These are phyloP conservation scores for Russula olivacea DNA, from an alignment of 768 basidiomycete genomes.

Conservation along the genomic window DNA sequence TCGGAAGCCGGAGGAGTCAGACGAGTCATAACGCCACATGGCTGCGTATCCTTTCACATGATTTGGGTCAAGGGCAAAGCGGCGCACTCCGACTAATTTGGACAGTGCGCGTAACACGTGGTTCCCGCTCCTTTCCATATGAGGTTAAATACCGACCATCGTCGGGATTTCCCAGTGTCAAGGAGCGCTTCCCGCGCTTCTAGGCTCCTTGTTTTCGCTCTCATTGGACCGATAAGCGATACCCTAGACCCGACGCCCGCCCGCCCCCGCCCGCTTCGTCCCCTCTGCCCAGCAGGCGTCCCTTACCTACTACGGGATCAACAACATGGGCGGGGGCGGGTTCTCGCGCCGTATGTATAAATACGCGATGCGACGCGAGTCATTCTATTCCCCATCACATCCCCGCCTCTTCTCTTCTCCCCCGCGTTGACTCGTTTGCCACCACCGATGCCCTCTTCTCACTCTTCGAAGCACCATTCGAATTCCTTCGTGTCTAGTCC, in stretches of 20 bases:
- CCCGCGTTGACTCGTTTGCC: slow-evolving; percentile 7
- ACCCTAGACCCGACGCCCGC: neutral
- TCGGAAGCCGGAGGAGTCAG: too few species aligned
- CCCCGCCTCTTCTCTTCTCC: neutral
- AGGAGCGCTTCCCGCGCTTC: neutral
- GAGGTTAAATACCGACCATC: neutral
- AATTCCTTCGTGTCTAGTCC: slow-evolving; percentile 22
- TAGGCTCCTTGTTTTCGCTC: neutral
- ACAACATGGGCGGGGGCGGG: neutral
- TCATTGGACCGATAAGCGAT: slow-evolving; percentile 6
- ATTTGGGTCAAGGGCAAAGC: too few species aligned
- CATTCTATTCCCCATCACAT: slow-evolving; percentile 3
- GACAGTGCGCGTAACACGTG: neutral
- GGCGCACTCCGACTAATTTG: neutral
- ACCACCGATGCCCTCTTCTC: slow-evolving; percentile 12
- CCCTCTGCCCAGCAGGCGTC: slow-evolving; percentile 6
- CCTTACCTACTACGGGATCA: slow-evolving; percentile 5
- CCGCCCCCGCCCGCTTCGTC: neutral
- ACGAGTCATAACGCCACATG: too few species aligned
- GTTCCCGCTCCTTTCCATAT: slow-evolving; percentile 1
- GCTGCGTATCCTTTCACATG: too few species aligned
- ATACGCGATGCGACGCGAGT: neutral
- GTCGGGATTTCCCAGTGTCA: neutral
- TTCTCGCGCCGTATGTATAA: slow-evolving; percentile 10
- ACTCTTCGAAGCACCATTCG: slow-evolving; percentile 14